Evolutionary conservation across 2,329 filamentous ascomycete genomes (phyloP).

Genomic region (Microcera coccophila): DNA sequence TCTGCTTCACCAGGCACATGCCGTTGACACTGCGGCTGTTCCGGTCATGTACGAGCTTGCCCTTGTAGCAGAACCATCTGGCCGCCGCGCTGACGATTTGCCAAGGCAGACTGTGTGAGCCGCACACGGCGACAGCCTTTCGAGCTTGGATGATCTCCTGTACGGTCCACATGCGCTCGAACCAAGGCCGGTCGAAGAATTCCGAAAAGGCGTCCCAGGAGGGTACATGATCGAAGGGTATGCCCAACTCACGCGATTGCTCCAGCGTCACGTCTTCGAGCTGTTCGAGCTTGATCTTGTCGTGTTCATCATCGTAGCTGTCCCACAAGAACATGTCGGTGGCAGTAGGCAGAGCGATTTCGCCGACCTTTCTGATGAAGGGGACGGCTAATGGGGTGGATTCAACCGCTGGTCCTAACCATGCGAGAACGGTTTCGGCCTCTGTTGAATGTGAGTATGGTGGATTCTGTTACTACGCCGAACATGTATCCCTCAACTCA

Average conservation of each 20-base stretch:
- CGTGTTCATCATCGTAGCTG: constrained; percentile 2
- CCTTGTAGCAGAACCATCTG: constrained; percentile 16
- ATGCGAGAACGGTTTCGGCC: constrained; percentile 18
- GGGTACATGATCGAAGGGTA: constrained; percentile 10
- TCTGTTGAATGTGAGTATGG: too few species aligned
- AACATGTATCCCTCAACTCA: neutral
- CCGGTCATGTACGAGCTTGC: neutral
- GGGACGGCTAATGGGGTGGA: constrained; percentile 4
- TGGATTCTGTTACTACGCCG: neutral
- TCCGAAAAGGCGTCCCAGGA: constrained; percentile 11
- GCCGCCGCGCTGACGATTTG: constrained; percentile 14
- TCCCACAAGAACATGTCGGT: constrained; percentile 17
- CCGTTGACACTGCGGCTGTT: constrained; percentile 7
- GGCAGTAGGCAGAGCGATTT: constrained; percentile 11
- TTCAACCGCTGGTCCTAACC: constrained; percentile 10
- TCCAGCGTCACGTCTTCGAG: constrained; percentile 7
- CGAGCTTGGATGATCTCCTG: constrained; percentile 21
- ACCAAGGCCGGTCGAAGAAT: constrained; percentile 18
- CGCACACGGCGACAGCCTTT: constrained; percentile 14
- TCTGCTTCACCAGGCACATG: constrained; percentile 7
- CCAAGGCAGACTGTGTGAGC: constrained; percentile 9
- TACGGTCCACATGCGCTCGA: constrained; percentile 20
- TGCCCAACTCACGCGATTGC: constrained; percentile 8
- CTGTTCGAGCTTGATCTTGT: constrained; percentile 11
- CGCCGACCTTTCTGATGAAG: constrained; percentile 12